Conservation (phyloP, 176 grass and related monocot species). For the Eragrostis nindensis region DNA sequence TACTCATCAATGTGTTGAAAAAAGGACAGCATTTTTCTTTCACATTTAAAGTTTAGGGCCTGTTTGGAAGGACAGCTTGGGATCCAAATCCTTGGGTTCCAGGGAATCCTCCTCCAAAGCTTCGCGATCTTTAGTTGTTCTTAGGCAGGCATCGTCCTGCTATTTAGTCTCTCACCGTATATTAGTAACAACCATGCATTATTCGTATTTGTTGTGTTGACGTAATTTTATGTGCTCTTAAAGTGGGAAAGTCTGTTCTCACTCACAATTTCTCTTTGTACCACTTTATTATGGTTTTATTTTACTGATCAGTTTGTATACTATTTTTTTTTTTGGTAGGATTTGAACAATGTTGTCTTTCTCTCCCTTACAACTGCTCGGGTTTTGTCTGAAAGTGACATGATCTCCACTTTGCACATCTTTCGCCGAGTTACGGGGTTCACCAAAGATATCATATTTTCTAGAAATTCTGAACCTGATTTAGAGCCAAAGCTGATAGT, state of each 20-base stretch:
- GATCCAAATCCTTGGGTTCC: neutral
- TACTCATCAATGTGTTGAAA: neutral
- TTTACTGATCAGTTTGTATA: neutral
- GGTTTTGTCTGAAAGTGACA: slow-evolving; percentile 67
- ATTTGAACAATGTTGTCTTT: slow-evolving; percentile 71
- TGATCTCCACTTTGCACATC: slow-evolving; percentile 60
- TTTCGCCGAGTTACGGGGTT: slow-evolving; percentile 74
- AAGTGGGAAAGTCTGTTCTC: neutral
- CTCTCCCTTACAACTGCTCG: slow-evolving; percentile 70
- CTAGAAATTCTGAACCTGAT: slow-evolving; percentile 69
- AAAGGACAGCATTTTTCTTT: neutral
- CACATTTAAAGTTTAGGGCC: neutral
- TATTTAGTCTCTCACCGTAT: neutral
- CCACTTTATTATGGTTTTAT: slow-evolving; percentile 32
- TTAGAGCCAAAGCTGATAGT: slow-evolving; percentile 83
- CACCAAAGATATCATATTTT: slow-evolving; percentile 79
- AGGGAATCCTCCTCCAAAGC: neutral
- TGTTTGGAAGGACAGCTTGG: neutral
- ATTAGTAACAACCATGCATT: neutral
- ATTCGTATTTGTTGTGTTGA: neutral
- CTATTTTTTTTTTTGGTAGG: slow-evolving; percentile 54
- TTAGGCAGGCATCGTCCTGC: neutral
- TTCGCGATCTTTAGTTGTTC: neutral
- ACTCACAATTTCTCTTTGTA: neutral
- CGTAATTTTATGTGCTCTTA: slow-evolving; percentile 11